Base-by-base conservation (phyloP, 208 protist species). In the Zelonia costaricensis region DNA sequence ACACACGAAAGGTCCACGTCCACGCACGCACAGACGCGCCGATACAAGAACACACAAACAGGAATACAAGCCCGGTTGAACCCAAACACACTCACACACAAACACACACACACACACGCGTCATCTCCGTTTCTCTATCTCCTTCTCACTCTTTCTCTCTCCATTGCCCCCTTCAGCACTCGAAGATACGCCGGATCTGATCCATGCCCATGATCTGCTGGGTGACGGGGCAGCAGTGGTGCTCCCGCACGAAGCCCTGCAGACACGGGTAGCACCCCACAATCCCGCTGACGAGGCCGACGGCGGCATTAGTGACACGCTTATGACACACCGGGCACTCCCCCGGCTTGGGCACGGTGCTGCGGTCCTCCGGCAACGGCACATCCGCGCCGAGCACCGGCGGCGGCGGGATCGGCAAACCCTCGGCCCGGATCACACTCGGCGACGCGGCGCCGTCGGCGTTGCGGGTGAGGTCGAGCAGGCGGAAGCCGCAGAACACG, bases 251-350 rank as follows among this genome's bases (percentile, higher is more conserved):
- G 69, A 82, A 52, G 16, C 45, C 51, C 35, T 76, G 68, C 39
- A 95, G 66, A 59, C 88, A 95, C 25, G 85, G 83, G 56, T 95
- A 95, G 74, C 88, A 95, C 12, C 88, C 79, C 16, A 95, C 72
- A 1, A 91, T 61, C 25, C 88, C 88, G 36, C 80, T 91, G 16
- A 65, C 66, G 10, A 76, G 77, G 51, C 69, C 79, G 39, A 92
- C 88, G 30, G 85, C 76, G 0, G 79, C 73, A 54, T 95, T 95
- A 8, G 71, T 85, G 25, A 91, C 68, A 22, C 39, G 71, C 9
- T 66, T 61, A 27, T 61, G 42, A 55, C 88, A 92, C 22, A 95
- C 76, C 5, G 88, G 81, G 64, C 88, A 95, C 22, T 72, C 36
- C 0, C 88, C 86, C 4, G 70, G 66, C 55, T 74, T 61, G 4